These are phyloP conservation scores for Nakaseomyces glabratus DNA, from an alignment of 1,139 yeast species.

Conservation along the genomic window DNA sequence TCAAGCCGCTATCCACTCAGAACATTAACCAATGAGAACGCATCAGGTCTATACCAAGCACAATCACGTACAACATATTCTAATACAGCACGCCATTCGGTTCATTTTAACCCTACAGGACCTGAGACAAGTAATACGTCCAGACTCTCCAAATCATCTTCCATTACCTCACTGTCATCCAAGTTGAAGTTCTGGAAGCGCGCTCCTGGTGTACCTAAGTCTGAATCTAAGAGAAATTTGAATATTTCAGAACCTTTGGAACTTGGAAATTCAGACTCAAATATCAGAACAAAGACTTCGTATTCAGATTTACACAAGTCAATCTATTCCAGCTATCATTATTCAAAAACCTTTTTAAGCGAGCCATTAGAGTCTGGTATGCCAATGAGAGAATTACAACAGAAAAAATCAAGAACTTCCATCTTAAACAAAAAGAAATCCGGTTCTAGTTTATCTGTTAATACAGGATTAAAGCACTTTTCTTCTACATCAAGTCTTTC, in stretches of 20 bases:
- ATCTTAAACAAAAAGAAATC: neutral
- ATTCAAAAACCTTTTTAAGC: neutral
- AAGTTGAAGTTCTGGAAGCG: conserved; percentile 33
- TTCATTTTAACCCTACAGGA: conserved; percentile 2
- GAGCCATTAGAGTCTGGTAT: neutral
- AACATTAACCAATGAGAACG: conserved; percentile 3
- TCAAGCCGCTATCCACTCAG: neutral
- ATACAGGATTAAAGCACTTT: conserved; percentile 18
- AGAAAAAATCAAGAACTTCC: conserved; percentile 2
- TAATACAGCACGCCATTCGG: conserved; percentile 1
- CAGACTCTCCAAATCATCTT: conserved; percentile 9
- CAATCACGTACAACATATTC: neutral
- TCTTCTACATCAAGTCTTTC: conserved; percentile 25
- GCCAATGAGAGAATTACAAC: neutral
- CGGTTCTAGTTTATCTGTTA: conserved; percentile 3
- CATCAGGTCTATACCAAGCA: neutral
- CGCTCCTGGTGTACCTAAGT: conserved; percentile 13
- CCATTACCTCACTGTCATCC: conserved; percentile 16
- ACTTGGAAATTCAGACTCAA: conserved; percentile 7
- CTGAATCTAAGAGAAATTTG: conserved; percentile 13
- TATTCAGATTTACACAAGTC: conserved; percentile 23
- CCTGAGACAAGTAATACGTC: neutral
- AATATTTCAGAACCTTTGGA: conserved; percentile 5
- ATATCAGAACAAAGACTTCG: conserved; percentile 18
- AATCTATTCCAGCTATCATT: conserved; percentile 2